phyloP scores from a whole-genome alignment of 345 rosid species.

The sweet orange (Citrus sinensis) region DNA sequence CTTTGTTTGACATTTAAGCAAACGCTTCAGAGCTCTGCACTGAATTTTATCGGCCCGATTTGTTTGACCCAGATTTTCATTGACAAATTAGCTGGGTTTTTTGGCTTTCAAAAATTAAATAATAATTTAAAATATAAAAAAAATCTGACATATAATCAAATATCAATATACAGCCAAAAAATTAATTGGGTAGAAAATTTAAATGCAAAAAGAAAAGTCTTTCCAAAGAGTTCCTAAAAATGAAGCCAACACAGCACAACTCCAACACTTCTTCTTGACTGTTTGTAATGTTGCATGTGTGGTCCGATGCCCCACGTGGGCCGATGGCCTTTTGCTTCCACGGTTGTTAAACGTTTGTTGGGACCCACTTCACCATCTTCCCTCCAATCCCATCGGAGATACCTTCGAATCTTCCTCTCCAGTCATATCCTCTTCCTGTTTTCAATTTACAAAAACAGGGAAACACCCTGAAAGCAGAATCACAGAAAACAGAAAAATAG shows the following conservation, averaged over 20 bases:
- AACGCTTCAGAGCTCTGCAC: not conserved
- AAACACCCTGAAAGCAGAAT: not conserved
- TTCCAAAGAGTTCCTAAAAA: conserved; percentile 3
- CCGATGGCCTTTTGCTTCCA: not conserved
- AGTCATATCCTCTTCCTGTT: not conserved
- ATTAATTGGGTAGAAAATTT: too few relatives aligned
- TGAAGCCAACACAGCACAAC: not conserved
- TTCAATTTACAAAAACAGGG: not conserved
- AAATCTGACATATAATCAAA: not conserved
- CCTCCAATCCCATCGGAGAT: conserved; percentile 52
- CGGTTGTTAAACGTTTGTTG: conserved; percentile 28
- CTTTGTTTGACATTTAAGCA: not conserved
- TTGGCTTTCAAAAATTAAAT: not conserved
- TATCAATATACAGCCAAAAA: too few relatives aligned
- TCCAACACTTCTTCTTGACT: not conserved
- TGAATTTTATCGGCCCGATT: not conserved
- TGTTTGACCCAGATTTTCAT: not conserved
- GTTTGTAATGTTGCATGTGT: not conserved
- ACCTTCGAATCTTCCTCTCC: conserved; percentile 61
- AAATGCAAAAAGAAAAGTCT: not conserved
- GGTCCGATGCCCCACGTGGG: conserved; percentile 27
- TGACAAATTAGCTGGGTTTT: not conserved
- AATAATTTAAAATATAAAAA: not conserved
- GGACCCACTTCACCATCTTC: conserved; percentile 39
- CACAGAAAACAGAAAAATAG: not conserved